Evolutionary conservation across 768 basidiomycete species (phyloP).

Genomic region (Royoungia palumana): DNA sequence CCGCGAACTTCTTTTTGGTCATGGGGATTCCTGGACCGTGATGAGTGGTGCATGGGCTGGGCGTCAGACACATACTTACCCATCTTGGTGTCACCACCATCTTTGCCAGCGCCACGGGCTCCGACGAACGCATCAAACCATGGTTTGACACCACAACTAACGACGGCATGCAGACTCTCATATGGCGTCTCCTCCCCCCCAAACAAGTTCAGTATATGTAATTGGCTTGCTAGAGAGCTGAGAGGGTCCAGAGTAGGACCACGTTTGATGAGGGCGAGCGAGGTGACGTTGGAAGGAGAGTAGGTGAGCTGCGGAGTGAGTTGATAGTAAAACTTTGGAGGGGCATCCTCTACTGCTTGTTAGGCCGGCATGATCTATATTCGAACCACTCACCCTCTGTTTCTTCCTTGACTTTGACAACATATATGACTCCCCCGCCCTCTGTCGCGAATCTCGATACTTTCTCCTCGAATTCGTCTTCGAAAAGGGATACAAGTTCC

Average conservation of each 20-base stretch:
- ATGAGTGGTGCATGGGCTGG: constrained; percentile 3
- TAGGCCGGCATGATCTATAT: constrained; percentile 3
- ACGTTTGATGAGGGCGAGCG: constrained; percentile 94
- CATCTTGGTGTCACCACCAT: constrained; percentile 78
- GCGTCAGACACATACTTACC: constrained; percentile 40
- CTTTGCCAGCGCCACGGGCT: constrained; percentile 70
- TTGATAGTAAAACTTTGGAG: constrained; percentile 61
- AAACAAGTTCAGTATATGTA: constrained; percentile 91
- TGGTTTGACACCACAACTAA: constrained; percentile 93
- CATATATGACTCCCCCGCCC: constrained; percentile 73
- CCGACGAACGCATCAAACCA: constrained; percentile 99
- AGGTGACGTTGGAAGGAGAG: constrained; percentile 74
- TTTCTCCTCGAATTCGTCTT: constrained; percentile 72
- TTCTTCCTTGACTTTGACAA: constrained; percentile 76
- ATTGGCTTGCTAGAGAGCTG: constrained; percentile 76
- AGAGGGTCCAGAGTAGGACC: constrained; percentile 75
- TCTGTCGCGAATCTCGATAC: constrained; percentile 75
- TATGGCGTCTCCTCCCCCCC: constrained; percentile 89
- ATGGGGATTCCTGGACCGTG: constrained; percentile 73
- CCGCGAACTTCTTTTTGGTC: constrained; percentile 99
- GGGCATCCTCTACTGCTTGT: constrained; percentile 54
- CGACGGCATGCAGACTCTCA: constrained; percentile 91
- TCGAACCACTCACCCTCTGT: constrained; percentile 55
- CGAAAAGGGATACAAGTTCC: constrained; percentile 68
- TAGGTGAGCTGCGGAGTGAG: constrained; percentile 75